Conservation (phyloP, 208 protist species). For the Leishmania major region DNA sequence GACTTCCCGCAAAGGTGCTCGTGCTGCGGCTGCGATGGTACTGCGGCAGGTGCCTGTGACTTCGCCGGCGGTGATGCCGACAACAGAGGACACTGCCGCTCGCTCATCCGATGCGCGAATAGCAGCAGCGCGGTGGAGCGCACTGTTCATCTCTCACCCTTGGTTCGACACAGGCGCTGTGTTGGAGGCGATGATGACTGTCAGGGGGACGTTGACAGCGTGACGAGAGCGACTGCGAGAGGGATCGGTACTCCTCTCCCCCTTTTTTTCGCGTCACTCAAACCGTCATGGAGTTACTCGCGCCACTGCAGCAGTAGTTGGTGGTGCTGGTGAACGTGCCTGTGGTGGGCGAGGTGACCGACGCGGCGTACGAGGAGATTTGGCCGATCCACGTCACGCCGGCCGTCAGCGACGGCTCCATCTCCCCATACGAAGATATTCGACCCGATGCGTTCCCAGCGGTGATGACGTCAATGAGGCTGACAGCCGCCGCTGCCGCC, state of each 20-base stretch:
- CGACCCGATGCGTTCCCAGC: constrained; percentile 3
- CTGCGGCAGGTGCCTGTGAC: background rate
- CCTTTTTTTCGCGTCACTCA: background rate
- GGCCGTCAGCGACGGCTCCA: constrained; percentile 29
- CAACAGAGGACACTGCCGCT: background rate
- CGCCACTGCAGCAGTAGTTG: constrained; percentile 17
- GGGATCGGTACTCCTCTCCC: background rate
- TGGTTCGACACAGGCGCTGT: background rate
- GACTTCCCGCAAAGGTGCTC: background rate
- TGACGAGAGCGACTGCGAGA: constrained; percentile 11
- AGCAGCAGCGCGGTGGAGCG: background rate
- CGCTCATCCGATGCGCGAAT: background rate
- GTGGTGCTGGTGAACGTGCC: constrained; percentile 14
- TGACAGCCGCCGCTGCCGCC: background rate
- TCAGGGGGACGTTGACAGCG: constrained; percentile 8
- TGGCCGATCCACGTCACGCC: constrained; percentile 23
- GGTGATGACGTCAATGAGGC: constrained; percentile 14
- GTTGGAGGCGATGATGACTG: background rate
- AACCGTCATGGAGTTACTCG: constrained; percentile 8
- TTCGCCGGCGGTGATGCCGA: background rate
- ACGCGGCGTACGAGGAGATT: constrained; percentile 14
- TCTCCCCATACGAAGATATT: constrained; percentile 1
- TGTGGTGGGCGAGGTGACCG: constrained; percentile 5
- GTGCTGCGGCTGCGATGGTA: background rate
- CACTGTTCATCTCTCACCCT: background rate